phyloP scores from a whole-genome alignment of 306 rosid species.

The Inga leiocalycina region DNA sequence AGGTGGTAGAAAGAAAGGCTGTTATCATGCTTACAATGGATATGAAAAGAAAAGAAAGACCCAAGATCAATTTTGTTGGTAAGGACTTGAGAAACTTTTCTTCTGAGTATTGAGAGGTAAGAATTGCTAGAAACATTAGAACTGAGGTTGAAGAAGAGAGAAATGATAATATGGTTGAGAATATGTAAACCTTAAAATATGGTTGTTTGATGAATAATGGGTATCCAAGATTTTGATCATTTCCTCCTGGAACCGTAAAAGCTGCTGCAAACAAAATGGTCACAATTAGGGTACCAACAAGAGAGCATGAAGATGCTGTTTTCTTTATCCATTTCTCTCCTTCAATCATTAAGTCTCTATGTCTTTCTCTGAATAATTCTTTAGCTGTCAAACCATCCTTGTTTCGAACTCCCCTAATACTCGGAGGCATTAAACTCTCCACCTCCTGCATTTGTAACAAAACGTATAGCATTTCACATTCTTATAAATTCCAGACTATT shows the following conservation, averaged over 20 bases:
- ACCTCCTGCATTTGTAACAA: no score
- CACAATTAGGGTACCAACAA: background rate
- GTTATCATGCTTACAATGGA: constrained; percentile 7
- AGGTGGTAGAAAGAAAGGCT: constrained; percentile 10
- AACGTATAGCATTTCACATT: no score
- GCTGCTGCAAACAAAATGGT: constrained; percentile 1
- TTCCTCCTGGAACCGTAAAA: constrained; percentile 12
- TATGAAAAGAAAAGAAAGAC: background rate
- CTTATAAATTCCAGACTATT: no score
- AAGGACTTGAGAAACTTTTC: constrained; percentile 10
- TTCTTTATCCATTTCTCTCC: constrained; percentile 24
- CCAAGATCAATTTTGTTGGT: background rate
- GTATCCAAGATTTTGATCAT: background rate
- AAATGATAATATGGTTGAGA: background rate
- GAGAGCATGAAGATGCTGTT: background rate
- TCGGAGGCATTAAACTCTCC: no score
- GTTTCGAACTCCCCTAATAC: no score
- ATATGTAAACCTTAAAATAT: background rate
- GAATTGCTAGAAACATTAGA: constrained; percentile 5
- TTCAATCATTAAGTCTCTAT: background rate
- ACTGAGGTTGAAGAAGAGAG: constrained; percentile 23
- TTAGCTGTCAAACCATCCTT: background rate
- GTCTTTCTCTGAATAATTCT: background rate
- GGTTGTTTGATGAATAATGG: background rate
- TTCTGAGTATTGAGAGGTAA: background rate